A percentile compares a stretch with the other conserved stretches of the same genome.
These are phyloP conservation scores for Thelonectria rubi DNA, from an alignment of 2,329 filamentous ascomycete genomes.

Conservation along the genomic window DNA sequence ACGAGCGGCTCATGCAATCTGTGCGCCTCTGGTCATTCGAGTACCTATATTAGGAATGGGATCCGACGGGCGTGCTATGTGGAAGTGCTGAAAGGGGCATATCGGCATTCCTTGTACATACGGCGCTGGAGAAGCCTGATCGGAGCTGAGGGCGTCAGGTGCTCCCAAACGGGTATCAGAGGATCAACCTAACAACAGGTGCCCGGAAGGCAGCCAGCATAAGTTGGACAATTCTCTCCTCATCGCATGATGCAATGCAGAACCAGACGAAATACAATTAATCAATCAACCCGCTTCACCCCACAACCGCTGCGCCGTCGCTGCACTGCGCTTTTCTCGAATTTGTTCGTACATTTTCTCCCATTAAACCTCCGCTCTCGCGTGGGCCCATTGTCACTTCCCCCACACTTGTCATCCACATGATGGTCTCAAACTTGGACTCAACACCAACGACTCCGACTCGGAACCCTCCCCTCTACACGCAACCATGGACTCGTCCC, in stretches of 20 bases:
- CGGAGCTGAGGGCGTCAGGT: no score
- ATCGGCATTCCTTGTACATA: no score
- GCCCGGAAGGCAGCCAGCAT: not conserved
- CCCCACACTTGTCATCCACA: slow-evolving; percentile 11
- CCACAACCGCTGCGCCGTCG: slow-evolving; percentile 3
- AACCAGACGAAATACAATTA: not conserved
- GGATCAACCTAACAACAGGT: no score
- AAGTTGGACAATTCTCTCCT: not conserved
- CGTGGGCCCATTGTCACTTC: slow-evolving; percentile 7
- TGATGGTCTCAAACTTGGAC: not conserved
- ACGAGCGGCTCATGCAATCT: no score
- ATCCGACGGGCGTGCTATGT: no score
- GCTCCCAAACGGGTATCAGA: no score
- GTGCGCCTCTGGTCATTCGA: no score
- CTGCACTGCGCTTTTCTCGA: no score
- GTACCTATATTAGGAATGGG: no score
- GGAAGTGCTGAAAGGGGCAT: no score
- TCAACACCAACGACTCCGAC: not conserved
- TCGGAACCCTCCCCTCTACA: slow-evolving; percentile 8
- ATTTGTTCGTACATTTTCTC: no score
- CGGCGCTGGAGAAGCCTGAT: no score
- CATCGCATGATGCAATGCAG: not conserved
- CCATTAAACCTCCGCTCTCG: slow-evolving; percentile 5
- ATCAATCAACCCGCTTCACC: not conserved
- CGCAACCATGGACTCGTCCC: slow-evolving; percentile 50